phyloP scores from a whole-genome alignment of 805 yeast genomes.

The Candida piceae region DNA sequence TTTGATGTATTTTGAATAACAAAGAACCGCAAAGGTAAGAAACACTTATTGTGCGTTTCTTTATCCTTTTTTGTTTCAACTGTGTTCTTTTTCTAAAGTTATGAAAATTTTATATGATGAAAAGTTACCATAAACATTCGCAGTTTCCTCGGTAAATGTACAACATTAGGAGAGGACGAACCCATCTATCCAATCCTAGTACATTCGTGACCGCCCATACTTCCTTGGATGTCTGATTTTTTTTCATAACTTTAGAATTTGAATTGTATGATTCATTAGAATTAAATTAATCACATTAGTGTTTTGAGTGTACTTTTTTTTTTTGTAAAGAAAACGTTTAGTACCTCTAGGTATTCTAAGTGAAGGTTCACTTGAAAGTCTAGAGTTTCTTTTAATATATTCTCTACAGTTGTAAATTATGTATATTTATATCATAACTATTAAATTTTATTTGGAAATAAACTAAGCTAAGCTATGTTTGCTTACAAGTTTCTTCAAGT shows the following conservation, averaged over 20 bases:
- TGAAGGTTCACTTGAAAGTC: conserved; percentile 2
- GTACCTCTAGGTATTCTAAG: conserved; percentile 6
- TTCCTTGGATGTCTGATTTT: conserved; percentile 90
- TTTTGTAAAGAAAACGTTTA: too few species aligned
- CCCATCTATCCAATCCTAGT: conserved; percentile 58
- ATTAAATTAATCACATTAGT: too few species aligned
- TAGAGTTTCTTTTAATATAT: neutral
- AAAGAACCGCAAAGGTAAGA: neutral
- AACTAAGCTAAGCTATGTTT: conserved; percentile 12
- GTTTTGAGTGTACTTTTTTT: too few species aligned
- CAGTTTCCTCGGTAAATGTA: conserved; percentile 94
- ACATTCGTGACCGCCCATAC: conserved; percentile 82
- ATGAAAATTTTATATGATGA: conserved; percentile 55
- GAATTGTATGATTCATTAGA: too few species aligned
- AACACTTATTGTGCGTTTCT: neutral
- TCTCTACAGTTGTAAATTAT: too few species aligned
- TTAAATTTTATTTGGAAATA: neutral
- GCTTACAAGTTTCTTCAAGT: conserved; percentile 55
- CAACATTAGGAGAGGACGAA: conserved; percentile 49
- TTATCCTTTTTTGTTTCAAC: conserved; percentile 3
- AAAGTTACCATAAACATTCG: conserved; percentile 76
- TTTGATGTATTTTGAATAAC: conserved; percentile 1
- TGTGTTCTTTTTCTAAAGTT: neutral
- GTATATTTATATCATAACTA: too few species aligned
- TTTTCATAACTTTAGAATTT: neutral